A percentile compares a stretch with the other conserved stretches of the same genome.
These are phyloP conservation scores for Cerrena zonata DNA, from an alignment of 1,284 basidiomycete species.

Conservation along the genomic window DNA sequence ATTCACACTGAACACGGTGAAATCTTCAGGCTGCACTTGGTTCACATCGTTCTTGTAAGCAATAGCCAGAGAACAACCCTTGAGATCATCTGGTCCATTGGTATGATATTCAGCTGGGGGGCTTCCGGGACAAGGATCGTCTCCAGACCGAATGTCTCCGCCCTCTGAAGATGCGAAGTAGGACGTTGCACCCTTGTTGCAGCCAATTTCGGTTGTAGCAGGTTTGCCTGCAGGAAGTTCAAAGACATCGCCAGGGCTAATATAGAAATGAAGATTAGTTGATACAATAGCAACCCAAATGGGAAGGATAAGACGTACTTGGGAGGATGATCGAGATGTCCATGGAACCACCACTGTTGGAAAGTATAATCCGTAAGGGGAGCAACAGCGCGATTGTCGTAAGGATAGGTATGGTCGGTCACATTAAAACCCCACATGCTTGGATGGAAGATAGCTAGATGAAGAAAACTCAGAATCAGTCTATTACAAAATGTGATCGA, in stretches of 20 bases:
- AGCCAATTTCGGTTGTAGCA: constrained; percentile 47
- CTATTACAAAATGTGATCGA: not conserved
- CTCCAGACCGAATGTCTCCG: constrained; percentile 41
- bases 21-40: constrained; percentile 58
- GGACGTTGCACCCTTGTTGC: constrained; percentile 53
- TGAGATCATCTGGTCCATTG: constrained; percentile 47
- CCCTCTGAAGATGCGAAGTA: constrained; percentile 45
- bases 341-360: constrained; percentile 67
- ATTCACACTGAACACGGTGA: constrained; percentile 69
- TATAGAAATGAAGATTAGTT: not conserved
- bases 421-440: constrained; percentile 53
- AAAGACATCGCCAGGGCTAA: constrained; percentile 43
- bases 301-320: constrained; percentile 18
- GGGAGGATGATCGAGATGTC: constrained; percentile 52
- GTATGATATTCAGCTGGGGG: constrained; percentile 48
- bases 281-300: not conserved
- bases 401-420: constrained; percentile 39
- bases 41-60: constrained; percentile 60
- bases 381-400: constrained; percentile 49
- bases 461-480: not conserved
- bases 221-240: constrained; percentile 50
- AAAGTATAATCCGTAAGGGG: constrained; percentile 53
- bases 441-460: constrained; percentile 27
- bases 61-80: constrained; percentile 67
- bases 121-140: constrained; percentile 49